Evolutionary conservation across 1,284 basidiomycete species (phyloP), one percentile per base, ranked within the genome.

Genomic region (Boletus smithii): DNA sequence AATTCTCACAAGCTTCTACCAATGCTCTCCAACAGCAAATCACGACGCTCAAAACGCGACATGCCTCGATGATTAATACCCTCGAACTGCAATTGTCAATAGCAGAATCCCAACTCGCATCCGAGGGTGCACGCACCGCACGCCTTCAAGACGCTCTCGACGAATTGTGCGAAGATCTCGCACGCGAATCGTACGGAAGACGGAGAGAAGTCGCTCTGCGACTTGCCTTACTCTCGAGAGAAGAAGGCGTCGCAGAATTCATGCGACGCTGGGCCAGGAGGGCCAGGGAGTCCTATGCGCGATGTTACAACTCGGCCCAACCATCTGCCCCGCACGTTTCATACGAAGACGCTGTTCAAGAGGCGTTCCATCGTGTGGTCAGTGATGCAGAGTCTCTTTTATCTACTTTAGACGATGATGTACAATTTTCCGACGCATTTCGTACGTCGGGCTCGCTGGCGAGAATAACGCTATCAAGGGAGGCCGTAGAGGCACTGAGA

Each of bases 1-100:
- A 85, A 57, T 94, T 93, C 66, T 91, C 90, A 2, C 91, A 94
- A 65, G 76, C 81, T 16, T 83, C 87, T 8, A 87, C 85, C 11
- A 76, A 88, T 46, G 69, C 77, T 1, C 76, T 92, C 1, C 87
- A 91, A 59, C 64, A 71, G 5, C 79, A 88, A 20, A 74, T 92
- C 36, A 72, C 74, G 8, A 72, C 80, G 3, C 69, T 85, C 42
- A 80, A 77, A 37, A 65, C 73, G 0, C 77, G 91, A 5, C 81
- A 90, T 46, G 67, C 75, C 0, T 78, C 86, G 0, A 88, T 85
- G 0, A 68, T 81, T 7, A 59, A 75, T 5, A 83, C 84, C 0
- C 69, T 89, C 3, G 63, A 73, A 43, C 51, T 66, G n/a, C 73
- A 74, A 39, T 53, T 74, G 14, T 64, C 68, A 4, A 65, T 74